Evolutionary conservation across 2,329 filamentous ascomycete genomes (phyloP), one percentile per base, ranked within the genome.

Genomic region (Aspergillus fumigatus): DNA sequence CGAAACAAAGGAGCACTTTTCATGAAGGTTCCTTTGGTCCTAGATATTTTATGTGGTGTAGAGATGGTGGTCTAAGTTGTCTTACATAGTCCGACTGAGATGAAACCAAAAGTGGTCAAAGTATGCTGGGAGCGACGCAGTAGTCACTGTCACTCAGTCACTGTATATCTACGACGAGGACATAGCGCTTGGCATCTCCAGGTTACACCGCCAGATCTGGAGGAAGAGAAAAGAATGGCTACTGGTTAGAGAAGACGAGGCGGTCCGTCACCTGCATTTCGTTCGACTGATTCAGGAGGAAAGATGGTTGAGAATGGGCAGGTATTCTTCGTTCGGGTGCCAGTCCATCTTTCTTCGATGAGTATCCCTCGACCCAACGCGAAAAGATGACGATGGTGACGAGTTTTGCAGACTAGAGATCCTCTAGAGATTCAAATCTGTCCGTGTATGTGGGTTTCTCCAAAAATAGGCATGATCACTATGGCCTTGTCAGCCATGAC

Each of bases 151-250:
- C 32, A 35, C 32, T 35, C 32, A 35, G 19, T n/a, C 40, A 45
- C n/a, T 45, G 21, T 45, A 23, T 45, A 47, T 47, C 43, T 38
- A 38, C 32, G 32, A 38, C 14, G 32, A 38, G 32, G 32, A 38
- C 32, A 17, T 14, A 17, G 32, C 32, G 32, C 59, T 62, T 60
- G 51, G 59, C 58, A 41, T 35, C 50, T 54, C 40, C n/a, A 38
- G 45, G 58, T 64, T 65, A 64, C 63, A 65, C 63, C 63, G 63
- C 63, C 55, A 65, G 62, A 65, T 59, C 57, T 60, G 58, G 56
- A 60, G 57, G 50, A 23, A 17, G 14, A 32, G 19, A 7, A 11
- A 23, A 17, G n/a, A 14, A 38, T 38, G 32, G 14, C 14, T 38
- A 38, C 32, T 38, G 29, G n/a, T 23, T 27, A 25, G 19, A 40